Conservation (phyloP, 257 asterid species). For the Eustoma russellianum region DNA sequence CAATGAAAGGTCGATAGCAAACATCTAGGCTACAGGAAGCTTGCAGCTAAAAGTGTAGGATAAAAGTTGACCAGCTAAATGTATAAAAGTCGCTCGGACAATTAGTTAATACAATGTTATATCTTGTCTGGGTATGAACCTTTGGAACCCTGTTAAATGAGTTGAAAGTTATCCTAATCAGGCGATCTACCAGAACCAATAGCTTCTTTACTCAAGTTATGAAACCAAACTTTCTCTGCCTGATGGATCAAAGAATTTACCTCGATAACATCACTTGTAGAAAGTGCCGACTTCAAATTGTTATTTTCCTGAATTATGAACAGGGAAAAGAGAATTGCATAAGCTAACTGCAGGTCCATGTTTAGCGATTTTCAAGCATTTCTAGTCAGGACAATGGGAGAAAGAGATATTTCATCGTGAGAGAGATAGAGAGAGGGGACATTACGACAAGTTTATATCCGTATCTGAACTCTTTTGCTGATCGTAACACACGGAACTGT, state of each 20-base stretch:
- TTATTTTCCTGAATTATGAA: constrained; percentile 55
- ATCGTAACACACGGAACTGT: constrained; percentile 67
- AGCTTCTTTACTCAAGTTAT: no score
- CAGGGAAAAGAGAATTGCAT: constrained; percentile 1
- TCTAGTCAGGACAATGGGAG: neutral
- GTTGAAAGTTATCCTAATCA: no score
- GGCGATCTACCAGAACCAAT: no score
- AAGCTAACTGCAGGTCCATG: neutral
- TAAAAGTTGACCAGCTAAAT: no score
- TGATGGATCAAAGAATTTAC: constrained; percentile 21
- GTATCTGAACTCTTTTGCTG: constrained; percentile 74
- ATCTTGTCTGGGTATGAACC: no score
- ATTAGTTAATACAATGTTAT: no score
- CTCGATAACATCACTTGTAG: constrained; percentile 72
- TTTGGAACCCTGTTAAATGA: no score
- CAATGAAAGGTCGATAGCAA: no score
- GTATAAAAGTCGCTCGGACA: no score
- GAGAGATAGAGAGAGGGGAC: constrained; percentile 21
- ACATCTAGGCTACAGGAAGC: no score
- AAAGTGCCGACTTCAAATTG: constrained; percentile 71
- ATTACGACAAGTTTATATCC: constrained; percentile 97
- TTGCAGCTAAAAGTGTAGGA: no score
- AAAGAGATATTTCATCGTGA: neutral
- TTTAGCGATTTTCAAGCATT: neutral
- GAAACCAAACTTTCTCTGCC: no score